Evolutionary conservation across 2,329 filamentous ascomycete species (phyloP).

Genomic region (Fusarium succisae): DNA sequence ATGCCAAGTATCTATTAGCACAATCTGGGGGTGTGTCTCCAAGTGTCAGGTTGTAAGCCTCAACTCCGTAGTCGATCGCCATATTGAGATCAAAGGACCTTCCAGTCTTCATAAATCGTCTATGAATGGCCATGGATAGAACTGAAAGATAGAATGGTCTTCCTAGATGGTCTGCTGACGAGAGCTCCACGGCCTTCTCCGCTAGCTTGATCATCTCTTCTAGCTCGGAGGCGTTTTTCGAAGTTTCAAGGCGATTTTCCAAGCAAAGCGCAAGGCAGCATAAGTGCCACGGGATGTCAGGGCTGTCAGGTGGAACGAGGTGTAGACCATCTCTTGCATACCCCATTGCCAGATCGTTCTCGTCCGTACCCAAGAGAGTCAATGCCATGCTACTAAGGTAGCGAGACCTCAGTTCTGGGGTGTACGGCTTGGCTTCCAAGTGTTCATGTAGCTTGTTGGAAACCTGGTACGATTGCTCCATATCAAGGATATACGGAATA

Average conservation of each 20-base stretch:
- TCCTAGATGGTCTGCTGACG: rapidly evolving
- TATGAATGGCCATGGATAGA: not conserved
- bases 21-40: not conserved
- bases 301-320: rapidly evolving
- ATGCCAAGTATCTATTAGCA: not conserved
- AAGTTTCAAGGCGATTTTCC: rapidly evolving
- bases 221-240: rapidly evolving
- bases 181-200: rapidly evolving
- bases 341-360: not conserved
- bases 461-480: not conserved
- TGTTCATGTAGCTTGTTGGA: not conserved
- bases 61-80: not conserved
- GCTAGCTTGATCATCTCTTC: not conserved
- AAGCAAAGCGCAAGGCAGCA: not conserved
- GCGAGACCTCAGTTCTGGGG: rapidly evolving
- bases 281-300: not conserved
- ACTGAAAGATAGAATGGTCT: not conserved
- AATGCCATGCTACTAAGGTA: not conserved
- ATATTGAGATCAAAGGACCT: not conserved
- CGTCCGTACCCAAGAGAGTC: not conserved
- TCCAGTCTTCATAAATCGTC: not conserved
- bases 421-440: rapidly evolving
- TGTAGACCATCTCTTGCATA: not conserved
- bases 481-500: not conserved
- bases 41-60: not conserved